Conservation (phyloP, 306 rosid genomes). For the Prunus fruticosa region DNA sequence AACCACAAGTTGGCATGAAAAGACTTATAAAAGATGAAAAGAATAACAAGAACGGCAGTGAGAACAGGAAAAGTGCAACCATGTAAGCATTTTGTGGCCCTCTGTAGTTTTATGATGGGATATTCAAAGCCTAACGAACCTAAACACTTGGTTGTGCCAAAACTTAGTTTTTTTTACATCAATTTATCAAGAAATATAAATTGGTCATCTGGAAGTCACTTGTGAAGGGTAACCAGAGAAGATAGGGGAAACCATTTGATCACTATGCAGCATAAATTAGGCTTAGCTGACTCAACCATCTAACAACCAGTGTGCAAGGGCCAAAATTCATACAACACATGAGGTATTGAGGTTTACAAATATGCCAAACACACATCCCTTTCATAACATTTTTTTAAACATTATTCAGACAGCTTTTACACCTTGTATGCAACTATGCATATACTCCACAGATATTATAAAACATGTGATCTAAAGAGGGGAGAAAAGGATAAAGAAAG, state of each 20-base stretch:
- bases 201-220: too few relatives aligned
- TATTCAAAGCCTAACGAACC: too few relatives aligned
- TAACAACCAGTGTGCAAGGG: background rate
- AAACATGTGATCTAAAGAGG: background rate
- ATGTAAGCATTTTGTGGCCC: background rate
- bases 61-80: background rate
- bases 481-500: background rate
- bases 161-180: background rate
- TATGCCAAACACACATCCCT: background rate
- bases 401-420: background rate
- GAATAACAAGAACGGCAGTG: background rate
- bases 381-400: background rate
- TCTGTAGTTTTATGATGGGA: too few relatives aligned
- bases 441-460: background rate
- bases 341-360: background rate
- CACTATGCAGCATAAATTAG: background rate
- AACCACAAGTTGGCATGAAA: background rate
- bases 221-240: too few relatives aligned
- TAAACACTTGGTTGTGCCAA: too few relatives aligned
- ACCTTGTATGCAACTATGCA: constrained; percentile 3
- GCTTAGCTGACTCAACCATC: background rate
- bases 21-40: background rate
- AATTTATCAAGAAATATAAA: too few relatives aligned
- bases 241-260: background rate
- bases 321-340: background rate